Percentiles rank a stretch among this genome's conserved stretches.
phyloP scores from a whole-genome alignment of 139 green algal species.

The Spirogloea muscicola region DNA sequence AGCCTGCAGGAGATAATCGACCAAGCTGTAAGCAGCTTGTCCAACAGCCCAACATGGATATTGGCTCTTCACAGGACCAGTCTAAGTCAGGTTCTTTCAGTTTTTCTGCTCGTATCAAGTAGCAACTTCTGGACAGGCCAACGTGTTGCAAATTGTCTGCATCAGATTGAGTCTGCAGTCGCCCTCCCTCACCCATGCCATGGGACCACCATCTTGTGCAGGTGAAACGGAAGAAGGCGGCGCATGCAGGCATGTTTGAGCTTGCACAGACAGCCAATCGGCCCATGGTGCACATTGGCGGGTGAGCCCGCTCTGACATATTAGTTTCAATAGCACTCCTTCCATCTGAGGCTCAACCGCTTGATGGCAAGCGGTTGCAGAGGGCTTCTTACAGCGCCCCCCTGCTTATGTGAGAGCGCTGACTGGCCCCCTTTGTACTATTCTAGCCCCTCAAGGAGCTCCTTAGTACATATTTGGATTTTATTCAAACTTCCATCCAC shows the following conservation, averaged over 20 bases:
- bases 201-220: too few relatives aligned
- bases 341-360: neutral
- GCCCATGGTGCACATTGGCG: conserved; percentile 95
- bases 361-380: neutral
- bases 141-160: too few relatives aligned
- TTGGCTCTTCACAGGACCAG: too few relatives aligned
- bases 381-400: neutral
- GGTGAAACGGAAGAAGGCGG: conserved; percentile 81
- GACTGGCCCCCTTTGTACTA: neutral
- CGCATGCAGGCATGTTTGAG: conserved; percentile 90
- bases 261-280: conserved; percentile 77
- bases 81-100: too few relatives aligned
- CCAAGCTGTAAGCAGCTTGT: conserved; percentile 56
- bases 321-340: neutral
- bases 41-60: too few relatives aligned
- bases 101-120: too few relatives aligned
- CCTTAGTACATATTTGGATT: neutral
- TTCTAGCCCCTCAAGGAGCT: neutral
- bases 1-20: conserved; percentile 77
- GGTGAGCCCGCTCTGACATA: conserved; percentile 50
- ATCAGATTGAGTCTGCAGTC: too few relatives aligned
- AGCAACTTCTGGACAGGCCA: too few relatives aligned
- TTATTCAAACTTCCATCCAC: too few relatives aligned
- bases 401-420: neutral
- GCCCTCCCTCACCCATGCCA: too few relatives aligned